phyloP scores from a whole-genome alignment of 306 rosid species.

The Quercus suber region DNA sequence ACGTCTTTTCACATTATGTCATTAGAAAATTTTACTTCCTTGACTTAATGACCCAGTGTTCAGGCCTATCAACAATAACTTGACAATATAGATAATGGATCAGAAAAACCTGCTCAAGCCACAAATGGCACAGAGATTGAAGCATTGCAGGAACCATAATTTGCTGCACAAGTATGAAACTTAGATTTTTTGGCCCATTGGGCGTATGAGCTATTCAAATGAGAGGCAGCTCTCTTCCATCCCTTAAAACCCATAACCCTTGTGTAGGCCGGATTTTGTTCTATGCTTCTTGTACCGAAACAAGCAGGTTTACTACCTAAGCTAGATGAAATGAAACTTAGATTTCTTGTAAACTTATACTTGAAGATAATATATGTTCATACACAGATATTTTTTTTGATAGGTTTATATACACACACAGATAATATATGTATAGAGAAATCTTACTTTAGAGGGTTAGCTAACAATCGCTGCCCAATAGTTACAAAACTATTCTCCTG shows the following conservation, averaged over 20 bases:
- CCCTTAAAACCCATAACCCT: not conserved
- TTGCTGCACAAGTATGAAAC: not conserved
- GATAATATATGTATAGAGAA: too few species aligned
- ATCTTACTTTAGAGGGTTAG: slow-evolving; percentile 78
- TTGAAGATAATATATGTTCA: not conserved
- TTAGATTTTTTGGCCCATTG: not conserved
- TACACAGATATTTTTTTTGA: too few species aligned
- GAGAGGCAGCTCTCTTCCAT: not conserved
- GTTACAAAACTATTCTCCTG: slow-evolving; percentile 95
- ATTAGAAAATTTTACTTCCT: too few species aligned
- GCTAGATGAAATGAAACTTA: not conserved
- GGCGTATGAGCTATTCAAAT: not conserved
- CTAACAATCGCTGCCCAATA: slow-evolving; percentile 92
- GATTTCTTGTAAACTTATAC: not conserved
- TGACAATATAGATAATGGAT: not conserved
- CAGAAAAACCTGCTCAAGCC: not conserved
- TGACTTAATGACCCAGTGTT: too few species aligned
- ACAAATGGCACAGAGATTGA: not conserved
- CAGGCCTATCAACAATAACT: not conserved
- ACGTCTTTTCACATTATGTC: too few species aligned
- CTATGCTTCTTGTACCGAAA: not conserved
- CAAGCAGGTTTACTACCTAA: not conserved
- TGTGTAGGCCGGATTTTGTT: not conserved
- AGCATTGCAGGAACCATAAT: not conserved
- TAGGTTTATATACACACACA: too few species aligned